Percentiles rank a stretch among this genome's conserved stretches.
phyloP scores from a whole-genome alignment of 352 stramenopile genomes.

The Pythium scleroteichum region DNA sequence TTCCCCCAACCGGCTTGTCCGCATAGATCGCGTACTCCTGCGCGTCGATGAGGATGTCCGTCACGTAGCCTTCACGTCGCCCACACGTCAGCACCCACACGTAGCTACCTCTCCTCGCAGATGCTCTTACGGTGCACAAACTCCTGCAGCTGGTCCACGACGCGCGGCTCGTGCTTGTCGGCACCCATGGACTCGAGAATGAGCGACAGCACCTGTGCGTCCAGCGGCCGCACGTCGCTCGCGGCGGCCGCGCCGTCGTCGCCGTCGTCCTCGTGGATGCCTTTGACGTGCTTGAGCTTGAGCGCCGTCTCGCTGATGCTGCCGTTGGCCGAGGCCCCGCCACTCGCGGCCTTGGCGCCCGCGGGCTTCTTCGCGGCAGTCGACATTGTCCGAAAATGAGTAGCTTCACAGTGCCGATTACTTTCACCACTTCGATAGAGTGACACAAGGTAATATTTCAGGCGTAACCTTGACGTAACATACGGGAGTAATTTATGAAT shows the following conservation, averaged over 20 bases:
- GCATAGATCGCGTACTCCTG: constrained; percentile 84
- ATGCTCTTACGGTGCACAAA: constrained; percentile 72
- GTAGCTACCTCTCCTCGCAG: too few relatives aligned
- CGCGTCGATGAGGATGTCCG: constrained; percentile 80
- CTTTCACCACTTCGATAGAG: too few relatives aligned
- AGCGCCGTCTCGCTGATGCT: constrained; percentile 34
- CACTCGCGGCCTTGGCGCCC: background rate
- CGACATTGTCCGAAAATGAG: background rate
- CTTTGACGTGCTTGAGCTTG: constrained; percentile 58
- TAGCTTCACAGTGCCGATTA: too few relatives aligned
- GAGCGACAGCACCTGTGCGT: constrained; percentile 56
- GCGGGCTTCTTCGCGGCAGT: constrained; percentile 13
- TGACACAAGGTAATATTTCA: too few relatives aligned
- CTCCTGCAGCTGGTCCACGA: constrained; percentile 81
- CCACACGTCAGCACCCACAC: too few relatives aligned
- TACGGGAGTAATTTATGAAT: background rate
- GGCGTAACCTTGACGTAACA: too few relatives aligned
- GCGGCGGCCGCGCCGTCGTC: constrained; percentile 38
- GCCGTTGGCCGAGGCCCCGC: constrained; percentile 18
- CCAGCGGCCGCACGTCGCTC: constrained; percentile 52
- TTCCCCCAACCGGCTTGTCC: constrained; percentile 55
- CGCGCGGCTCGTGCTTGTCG: constrained; percentile 75
- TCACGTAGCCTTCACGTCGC: constrained; percentile 74
- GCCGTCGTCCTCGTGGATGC: constrained; percentile 69
- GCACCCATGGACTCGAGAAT: constrained; percentile 82